Conservation (phyloP, 371 early-diverging fungal species). For the Chytridium lagenaria region DNA sequence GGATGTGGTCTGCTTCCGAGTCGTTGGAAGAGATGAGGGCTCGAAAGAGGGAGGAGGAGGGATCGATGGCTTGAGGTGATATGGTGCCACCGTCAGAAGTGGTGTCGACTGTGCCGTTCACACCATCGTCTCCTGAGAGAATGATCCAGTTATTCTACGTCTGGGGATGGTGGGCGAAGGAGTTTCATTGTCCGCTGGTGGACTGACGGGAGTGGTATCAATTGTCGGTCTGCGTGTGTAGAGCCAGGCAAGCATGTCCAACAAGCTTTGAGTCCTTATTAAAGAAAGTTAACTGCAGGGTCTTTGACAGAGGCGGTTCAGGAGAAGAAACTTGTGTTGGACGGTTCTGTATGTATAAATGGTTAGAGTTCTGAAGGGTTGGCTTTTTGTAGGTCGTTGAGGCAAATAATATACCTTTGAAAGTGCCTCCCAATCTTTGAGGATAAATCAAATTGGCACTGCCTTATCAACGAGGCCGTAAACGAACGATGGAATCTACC, state of each 20-base stretch:
- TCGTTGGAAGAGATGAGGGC: neutral
- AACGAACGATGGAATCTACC: neutral
- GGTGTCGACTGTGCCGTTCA: neutral
- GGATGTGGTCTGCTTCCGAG: neutral
- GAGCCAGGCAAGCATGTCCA: constrained; percentile 12
- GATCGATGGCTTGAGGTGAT: neutral
- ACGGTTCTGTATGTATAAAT: neutral
- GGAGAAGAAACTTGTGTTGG: neutral
- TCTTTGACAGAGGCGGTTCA: neutral
- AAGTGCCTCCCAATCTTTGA: neutral
- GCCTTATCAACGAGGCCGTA: neutral
- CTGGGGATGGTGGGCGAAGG: constrained; percentile 2
- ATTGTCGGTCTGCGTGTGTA: neutral
- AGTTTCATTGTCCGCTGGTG: neutral
- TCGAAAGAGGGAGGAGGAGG: neutral
- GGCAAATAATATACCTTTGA: neutral
- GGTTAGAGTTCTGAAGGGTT: neutral
- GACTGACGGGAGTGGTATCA: neutral
- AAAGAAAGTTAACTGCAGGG: neutral
- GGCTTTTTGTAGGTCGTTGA: too few relatives aligned
- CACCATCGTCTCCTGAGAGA: neutral
- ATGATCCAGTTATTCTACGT: constrained; percentile 12
- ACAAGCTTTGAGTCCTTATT: neutral
- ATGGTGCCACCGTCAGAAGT: neutral
- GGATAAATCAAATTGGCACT: neutral